Conservation (phyloP, 2,329 filamentous ascomycete species). For the Samsoniella hepiali region DNA sequence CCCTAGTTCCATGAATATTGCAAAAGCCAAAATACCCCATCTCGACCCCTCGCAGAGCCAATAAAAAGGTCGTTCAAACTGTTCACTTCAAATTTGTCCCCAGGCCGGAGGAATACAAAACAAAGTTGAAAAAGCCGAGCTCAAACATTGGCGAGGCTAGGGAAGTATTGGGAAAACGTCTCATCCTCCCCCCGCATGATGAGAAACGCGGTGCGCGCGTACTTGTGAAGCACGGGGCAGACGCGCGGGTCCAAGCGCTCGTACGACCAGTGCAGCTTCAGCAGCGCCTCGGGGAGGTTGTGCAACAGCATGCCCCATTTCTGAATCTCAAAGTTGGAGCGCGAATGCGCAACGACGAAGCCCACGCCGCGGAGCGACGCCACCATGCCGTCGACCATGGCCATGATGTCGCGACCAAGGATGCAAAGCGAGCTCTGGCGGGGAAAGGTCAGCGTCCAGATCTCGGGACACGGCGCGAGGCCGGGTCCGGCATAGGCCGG, state of each 20-base stretch:
- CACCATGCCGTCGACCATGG: neutral
- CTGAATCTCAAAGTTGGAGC: neutral
- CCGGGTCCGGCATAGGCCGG: neutral
- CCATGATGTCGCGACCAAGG: neutral
- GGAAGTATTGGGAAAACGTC: neutral
- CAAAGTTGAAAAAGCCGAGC: neutral
- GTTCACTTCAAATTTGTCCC: too few species aligned
- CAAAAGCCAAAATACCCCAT: too few species aligned
- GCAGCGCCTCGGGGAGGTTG: neutral
- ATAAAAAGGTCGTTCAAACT: too few species aligned
- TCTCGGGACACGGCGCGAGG: neutral
- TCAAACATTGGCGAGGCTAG: neutral
- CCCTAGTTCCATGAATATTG: too few species aligned
- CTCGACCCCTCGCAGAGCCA: too few species aligned
- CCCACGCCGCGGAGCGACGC: neutral
- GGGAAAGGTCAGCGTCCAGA: neutral
- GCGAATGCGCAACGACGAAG: neutral
- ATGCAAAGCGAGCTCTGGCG: neutral
- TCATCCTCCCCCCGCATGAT: neutral
- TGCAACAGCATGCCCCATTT: neutral
- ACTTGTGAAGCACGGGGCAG: neutral
- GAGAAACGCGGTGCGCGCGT: neutral
- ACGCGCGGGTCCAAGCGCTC: neutral
- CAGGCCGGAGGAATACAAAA: neutral
- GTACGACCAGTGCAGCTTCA: neutral